These are phyloP conservation scores for Chaetomiaceae sp. DNA, from an alignment of 2,329 filamentous ascomycete species.

Conservation along the genomic window DNA sequence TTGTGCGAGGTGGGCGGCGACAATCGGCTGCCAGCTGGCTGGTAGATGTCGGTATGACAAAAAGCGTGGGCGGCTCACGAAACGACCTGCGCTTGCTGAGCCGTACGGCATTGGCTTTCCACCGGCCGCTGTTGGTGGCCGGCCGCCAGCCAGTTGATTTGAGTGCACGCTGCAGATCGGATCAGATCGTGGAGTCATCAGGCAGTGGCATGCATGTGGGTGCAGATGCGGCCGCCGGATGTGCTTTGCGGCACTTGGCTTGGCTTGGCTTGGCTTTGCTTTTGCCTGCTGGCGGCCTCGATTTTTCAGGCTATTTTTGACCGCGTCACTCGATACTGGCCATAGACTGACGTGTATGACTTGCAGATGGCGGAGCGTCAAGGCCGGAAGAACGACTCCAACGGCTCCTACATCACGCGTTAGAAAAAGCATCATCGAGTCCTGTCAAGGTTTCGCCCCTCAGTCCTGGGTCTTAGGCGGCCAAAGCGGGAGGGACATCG, in stretches of 20 bases:
- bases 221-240: not conserved
- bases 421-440: not conserved
- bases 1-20: not conserved
- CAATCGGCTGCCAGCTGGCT: not conserved
- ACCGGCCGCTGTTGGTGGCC: conserved; percentile 2
- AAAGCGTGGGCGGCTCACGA: conserved; percentile 12
- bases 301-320: not conserved
- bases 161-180: not conserved
- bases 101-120: not conserved
- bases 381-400: conserved; percentile 51
- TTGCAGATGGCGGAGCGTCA: conserved; percentile 49
- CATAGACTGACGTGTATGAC: conserved; percentile 13
- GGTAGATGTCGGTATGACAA: not conserved
- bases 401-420: conserved; percentile 30
- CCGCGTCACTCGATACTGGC: too few species aligned
- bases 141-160: not conserved
- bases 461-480: not conserved
- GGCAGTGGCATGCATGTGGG: not conserved
- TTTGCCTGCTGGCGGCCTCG: not conserved
- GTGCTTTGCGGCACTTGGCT: not conserved
- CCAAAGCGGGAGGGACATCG: not conserved
- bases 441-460: not conserved
- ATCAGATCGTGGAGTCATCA: conserved; percentile 4
- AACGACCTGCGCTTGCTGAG: conserved; percentile 10
- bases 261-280: too few species aligned